Conservation (phyloP, 108 stramenopile genomes). For the Pseudonitzschia pungens region DNA sequence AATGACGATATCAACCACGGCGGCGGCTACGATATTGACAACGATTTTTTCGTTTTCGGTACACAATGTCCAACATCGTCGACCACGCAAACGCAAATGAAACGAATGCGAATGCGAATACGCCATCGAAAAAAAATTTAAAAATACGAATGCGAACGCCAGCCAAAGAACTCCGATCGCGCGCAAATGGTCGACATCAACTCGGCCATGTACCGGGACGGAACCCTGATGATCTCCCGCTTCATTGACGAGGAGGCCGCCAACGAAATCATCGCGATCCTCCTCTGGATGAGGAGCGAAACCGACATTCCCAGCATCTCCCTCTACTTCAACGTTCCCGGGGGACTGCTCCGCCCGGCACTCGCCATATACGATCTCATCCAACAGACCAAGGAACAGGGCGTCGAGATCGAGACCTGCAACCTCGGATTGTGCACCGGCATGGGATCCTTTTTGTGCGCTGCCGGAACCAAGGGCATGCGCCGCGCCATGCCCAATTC, state of each 20-base stretch:
- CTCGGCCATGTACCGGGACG: constrained; percentile 88
- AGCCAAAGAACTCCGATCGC: constrained; percentile 66
- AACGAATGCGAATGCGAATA: not conserved
- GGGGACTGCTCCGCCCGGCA: constrained; percentile 74
- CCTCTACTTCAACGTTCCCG: constrained; percentile 91
- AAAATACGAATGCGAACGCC: too few relatives aligned
- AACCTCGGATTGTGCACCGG: constrained; percentile 92
- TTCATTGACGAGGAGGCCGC: constrained; percentile 91
- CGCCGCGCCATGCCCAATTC: constrained; percentile 88
- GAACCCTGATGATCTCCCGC: constrained; percentile 85
- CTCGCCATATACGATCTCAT: constrained; percentile 91
- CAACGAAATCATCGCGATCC: constrained; percentile 86
- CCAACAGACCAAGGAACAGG: constrained; percentile 55
- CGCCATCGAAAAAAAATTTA: too few relatives aligned
- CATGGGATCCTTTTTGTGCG: constrained; percentile 89
- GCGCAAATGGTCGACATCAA: constrained; percentile 83
- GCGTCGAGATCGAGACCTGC: constrained; percentile 70
- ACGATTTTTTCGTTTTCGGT: too few relatives aligned
- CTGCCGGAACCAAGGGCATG: constrained; percentile 82
- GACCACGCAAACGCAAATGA: not conserved
- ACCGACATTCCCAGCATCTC: constrained; percentile 59
- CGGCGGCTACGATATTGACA: too few relatives aligned
- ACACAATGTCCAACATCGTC: too few relatives aligned
- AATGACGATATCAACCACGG: too few relatives aligned
- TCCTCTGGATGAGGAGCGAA: constrained; percentile 78